Conservation (phyloP, 306 rosid genomes). For the Quercus bicolor region DNA sequence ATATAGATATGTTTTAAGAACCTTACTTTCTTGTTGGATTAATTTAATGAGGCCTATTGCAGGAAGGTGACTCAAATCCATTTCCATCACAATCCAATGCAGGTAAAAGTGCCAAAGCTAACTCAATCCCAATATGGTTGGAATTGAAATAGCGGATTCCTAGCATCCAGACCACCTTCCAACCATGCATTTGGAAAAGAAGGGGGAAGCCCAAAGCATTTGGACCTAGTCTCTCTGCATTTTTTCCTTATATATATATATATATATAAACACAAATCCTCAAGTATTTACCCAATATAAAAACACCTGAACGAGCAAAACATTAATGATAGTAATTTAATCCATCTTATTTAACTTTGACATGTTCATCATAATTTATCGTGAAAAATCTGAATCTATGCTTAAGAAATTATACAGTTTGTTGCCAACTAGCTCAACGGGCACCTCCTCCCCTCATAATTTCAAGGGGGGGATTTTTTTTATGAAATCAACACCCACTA, state of each 20-base stretch:
- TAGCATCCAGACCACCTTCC: background rate
- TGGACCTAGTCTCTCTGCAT: background rate
- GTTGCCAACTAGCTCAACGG: no score
- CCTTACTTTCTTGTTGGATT: background rate
- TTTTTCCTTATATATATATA: background rate
- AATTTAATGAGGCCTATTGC: background rate
- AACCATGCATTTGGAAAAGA: background rate
- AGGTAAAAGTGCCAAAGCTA: background rate
- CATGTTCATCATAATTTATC: background rate
- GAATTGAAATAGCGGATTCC: background rate
- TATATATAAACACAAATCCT: background rate
- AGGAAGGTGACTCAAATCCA: background rate
- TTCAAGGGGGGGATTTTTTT: no score
- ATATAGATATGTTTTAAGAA: no score
- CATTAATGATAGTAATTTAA: background rate
- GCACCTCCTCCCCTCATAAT: no score
- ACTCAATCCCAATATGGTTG: background rate
- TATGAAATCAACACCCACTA: no score
- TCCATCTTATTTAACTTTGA: background rate
- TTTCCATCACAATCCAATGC: background rate
- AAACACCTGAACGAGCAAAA: background rate
- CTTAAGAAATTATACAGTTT: background rate
- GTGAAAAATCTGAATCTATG: background rate
- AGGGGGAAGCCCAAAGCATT: background rate
- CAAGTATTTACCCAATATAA: background rate